These are phyloP conservation scores for Rubia tinctorum DNA, from an alignment of 305 asterid genomes.

Conservation along the genomic window DNA sequence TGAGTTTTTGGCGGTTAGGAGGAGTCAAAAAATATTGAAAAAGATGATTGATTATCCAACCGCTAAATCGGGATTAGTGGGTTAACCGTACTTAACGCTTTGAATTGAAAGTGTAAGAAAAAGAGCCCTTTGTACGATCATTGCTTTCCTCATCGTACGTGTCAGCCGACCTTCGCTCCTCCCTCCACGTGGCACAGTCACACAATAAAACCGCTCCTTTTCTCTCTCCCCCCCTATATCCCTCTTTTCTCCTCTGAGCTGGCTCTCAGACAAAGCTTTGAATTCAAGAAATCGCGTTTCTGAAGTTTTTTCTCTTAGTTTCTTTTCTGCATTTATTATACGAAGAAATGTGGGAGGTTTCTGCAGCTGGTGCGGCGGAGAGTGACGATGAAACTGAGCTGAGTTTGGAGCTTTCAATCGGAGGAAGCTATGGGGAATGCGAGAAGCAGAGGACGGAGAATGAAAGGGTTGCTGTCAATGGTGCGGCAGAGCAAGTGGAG, in stretches of 20 bases:
- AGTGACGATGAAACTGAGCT: slow-evolving; percentile 44
- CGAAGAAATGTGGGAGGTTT: slow-evolving; percentile 27
- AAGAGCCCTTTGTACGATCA: slow-evolving; percentile 14
- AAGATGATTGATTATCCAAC: neutral
- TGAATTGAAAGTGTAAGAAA: neutral
- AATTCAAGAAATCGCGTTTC: neutral
- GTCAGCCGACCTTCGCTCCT: slow-evolving; percentile 33
- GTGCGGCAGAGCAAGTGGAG: slow-evolving; percentile 11
- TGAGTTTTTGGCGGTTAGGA: neutral
- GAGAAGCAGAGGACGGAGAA: slow-evolving; percentile 16
- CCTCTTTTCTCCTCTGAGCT: neutral
- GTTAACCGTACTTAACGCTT: slow-evolving; percentile 39
- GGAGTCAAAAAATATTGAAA: no score
- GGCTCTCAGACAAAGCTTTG: slow-evolving; percentile 2
- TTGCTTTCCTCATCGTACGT: slow-evolving; percentile 31
- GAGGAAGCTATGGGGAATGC: slow-evolving; percentile 46
- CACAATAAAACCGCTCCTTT: slow-evolving; percentile 6
- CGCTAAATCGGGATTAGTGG: slow-evolving; percentile 21
- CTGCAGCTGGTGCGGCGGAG: slow-evolving; percentile 17
- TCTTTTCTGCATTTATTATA: neutral
- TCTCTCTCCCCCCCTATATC: slow-evolving; percentile 6
- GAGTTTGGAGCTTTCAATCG: slow-evolving; percentile 68
- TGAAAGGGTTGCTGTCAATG: neutral
- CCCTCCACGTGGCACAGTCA: slow-evolving; percentile 46
- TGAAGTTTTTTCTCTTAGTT: neutral